Base-by-base conservation (phyloP, 176 grass and related monocot species). In the Secale cereale region DNA sequence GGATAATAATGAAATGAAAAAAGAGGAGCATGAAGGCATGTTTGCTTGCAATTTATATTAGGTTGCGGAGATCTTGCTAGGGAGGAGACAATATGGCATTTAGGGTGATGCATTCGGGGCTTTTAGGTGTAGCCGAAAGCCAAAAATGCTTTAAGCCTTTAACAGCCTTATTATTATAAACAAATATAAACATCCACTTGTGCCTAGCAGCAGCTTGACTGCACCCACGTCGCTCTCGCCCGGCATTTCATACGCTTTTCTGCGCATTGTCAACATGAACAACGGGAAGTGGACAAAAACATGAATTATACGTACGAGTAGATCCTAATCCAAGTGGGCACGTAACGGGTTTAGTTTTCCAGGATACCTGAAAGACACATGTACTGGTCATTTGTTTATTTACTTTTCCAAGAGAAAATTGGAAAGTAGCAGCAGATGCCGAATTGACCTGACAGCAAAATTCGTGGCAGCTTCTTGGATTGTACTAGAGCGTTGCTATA, bases 331-430 rank as follows among this genome's bases (percentile, higher is more conserved):
- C n/a, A 35, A 70, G 36, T 62, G 30, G 33, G 37, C 78, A 82
- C 72, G 78, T 74, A 77, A 78, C 56, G 59, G 2, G 74, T 79
- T 70, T 77, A 46, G 82, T 81, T 68, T 85, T 3, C 70, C 10
- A 12, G 59, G 27, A 27, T 37, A 79, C 17, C 72, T 71, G 23
- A 26, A 14, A 63, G 41, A 23, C 11, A 81, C 8, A 86, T 7
- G 23, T n/a, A 28, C 28, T 50, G 40, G 11, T n/a, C n/a, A n/a
- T n/a, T n/a, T n/a, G n/a, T n/a, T n/a, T n/a, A n/a, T 74, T 14
- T 6, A 14, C 2, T 13, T 32, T 20, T 7, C 33, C 65, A 25
- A 20, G 25, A 27, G 10, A 7, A 28, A 26, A 54, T 61, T 27
- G 22, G 60, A 31, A 65, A 50, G 41, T 29, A 19, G 50, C 35